Evolutionary conservation across 768 basidiomycete genomes (phyloP).

Genomic region (Mycena venus): DNA sequence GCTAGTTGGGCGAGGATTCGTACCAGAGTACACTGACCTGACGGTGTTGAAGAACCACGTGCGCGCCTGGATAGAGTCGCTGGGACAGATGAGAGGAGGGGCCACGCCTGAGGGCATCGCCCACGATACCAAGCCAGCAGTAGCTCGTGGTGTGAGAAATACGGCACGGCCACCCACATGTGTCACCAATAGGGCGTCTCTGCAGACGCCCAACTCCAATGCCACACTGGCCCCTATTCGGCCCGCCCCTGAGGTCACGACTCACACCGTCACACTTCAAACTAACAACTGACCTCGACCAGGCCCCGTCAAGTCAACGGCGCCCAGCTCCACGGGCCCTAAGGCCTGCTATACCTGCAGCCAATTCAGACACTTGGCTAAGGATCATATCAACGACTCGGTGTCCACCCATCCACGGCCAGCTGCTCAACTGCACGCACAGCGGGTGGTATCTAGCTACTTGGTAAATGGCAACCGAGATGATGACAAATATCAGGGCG

Average conservation of each 20-base stretch:
- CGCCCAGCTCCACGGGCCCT: background rate
- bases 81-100: too few relatives aligned
- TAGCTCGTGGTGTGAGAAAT: background rate
- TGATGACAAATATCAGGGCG: background rate
- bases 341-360: background rate
- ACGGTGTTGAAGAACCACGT: too few relatives aligned
- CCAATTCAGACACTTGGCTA: background rate
- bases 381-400: background rate
- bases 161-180: background rate
- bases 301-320: background rate
- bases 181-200: background rate
- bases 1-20: too few relatives aligned
- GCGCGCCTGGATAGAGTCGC: too few relatives aligned
- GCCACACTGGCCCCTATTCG: too few relatives aligned
- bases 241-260: too few relatives aligned
- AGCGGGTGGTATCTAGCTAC: background rate
- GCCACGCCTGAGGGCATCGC: too few relatives aligned
- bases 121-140: background rate
- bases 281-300: background rate
- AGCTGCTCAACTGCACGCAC: background rate
- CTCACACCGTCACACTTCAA: background rate
- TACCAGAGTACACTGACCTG: too few relatives aligned
- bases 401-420: background rate
- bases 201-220: background rate
- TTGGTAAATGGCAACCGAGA: background rate